Conservation (phyloP, 2,329 filamentous ascomycete genomes). For the Trichoderma polysporum region DNA sequence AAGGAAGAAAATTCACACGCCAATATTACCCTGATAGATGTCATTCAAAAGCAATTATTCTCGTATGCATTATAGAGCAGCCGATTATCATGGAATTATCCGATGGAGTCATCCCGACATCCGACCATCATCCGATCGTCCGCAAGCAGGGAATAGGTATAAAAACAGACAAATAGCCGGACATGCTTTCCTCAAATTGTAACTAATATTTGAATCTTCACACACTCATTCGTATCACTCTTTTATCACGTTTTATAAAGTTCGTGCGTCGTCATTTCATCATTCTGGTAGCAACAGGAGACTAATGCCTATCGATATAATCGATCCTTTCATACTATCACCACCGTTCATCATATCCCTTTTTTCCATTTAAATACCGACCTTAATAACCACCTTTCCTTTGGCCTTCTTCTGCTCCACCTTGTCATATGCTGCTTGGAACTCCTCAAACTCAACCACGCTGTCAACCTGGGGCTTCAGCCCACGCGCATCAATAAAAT, state of each 20-base stretch:
- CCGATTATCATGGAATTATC: not conserved
- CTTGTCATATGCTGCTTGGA: slow-evolving; percentile 39
- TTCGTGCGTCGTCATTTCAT: not conserved
- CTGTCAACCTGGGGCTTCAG: slow-evolving; percentile 39
- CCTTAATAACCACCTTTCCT: slow-evolving; percentile 42
- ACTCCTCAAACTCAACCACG: slow-evolving; percentile 40
- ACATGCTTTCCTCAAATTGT: not conserved
- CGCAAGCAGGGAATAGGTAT: not conserved
- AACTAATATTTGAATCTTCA: not conserved
- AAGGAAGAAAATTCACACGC: not conserved
- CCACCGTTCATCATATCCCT: not conserved
- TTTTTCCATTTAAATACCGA: slow-evolving; percentile 21
- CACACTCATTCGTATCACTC: not conserved
- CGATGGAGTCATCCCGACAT: not conserved
- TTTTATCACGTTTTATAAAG: too few species aligned
- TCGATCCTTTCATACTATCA: not conserved
- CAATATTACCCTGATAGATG: not conserved
- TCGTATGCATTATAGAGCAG: not conserved
- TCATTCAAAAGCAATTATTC: not conserved
- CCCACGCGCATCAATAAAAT: slow-evolving; percentile 36
- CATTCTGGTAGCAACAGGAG: too few species aligned
- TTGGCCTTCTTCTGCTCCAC: slow-evolving; percentile 37
- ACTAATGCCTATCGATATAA: not conserved
- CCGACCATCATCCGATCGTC: not conserved
- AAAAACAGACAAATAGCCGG: not conserved